Conservation (phyloP, 257 asterid species). For the Solanum clarkiae region DNA sequence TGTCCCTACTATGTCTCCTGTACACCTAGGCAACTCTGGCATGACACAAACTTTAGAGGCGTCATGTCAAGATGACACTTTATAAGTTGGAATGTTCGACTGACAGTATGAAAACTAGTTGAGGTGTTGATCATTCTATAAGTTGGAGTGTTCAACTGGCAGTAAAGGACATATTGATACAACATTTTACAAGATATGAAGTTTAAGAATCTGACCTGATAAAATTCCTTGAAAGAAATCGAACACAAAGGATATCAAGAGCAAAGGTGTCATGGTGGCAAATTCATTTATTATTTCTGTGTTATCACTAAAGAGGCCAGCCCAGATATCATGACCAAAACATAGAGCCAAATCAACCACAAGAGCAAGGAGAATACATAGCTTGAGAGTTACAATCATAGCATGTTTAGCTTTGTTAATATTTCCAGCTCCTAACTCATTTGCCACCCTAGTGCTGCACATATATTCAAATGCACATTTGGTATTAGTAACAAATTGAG, state of each 20-base stretch:
- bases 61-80: not conserved
- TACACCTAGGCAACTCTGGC: not conserved
- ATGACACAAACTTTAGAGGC: not conserved
- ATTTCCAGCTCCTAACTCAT: conserved; percentile 69
- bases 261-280: conserved; percentile 59
- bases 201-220: conserved; percentile 31
- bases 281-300: conserved; percentile 28
- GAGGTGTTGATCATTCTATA: not conserved
- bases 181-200: not conserved
- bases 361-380: conserved; percentile 30
- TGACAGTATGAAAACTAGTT: not conserved
- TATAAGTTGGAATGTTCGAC: not conserved
- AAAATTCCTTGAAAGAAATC: conserved; percentile 63
- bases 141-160: no score
- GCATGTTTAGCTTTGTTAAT: conserved; percentile 54
- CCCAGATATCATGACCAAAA: conserved; percentile 59
- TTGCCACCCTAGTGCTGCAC: conserved; percentile 82
- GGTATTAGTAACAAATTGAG: not conserved
- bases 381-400: conserved; percentile 47
- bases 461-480: not conserved
- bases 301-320: conserved; percentile 49
- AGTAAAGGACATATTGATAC: no score
- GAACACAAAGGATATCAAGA: conserved; percentile 30
- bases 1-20: not conserved
- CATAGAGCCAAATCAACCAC: conserved; percentile 23